Conservation (phyloP, 768 basidiomycete species). For the Tricholoma furcatifolium region DNA sequence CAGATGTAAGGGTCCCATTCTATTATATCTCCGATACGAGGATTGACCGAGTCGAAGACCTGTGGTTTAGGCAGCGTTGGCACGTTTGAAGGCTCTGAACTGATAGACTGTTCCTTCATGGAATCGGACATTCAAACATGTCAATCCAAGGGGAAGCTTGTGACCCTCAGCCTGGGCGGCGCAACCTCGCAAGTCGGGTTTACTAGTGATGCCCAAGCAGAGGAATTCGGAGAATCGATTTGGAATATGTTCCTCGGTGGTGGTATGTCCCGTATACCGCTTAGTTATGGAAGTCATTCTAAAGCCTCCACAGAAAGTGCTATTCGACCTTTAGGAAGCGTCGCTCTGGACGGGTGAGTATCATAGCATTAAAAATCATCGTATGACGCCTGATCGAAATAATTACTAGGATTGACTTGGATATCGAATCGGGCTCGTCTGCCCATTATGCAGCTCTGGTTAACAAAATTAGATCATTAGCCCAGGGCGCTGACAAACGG, state of each 20-base stretch:
- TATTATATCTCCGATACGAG: background rate
- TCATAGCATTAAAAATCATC: background rate
- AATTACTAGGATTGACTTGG: conserved; percentile 55
- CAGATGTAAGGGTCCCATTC: conserved; percentile 40
- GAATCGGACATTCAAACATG: conserved; percentile 62
- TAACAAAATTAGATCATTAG: conserved; percentile 47
- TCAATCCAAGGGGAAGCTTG: conserved; percentile 58
- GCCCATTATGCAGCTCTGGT: conserved; percentile 54
- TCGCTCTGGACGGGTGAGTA: conserved; percentile 67
- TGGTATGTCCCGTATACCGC: conserved; percentile 20
- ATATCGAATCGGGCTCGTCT: conserved; percentile 63
- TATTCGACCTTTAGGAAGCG: conserved; percentile 66
- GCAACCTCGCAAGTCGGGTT: conserved; percentile 60
- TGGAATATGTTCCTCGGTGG: conserved; percentile 69
- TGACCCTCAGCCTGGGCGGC: conserved; percentile 56
- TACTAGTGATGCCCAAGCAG: conserved; percentile 49
- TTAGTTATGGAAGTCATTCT: background rate
- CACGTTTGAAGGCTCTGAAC: conserved; percentile 56
- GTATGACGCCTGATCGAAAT: background rate
- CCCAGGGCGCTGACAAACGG: conserved; percentile 49
- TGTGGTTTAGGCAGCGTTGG: conserved; percentile 46
- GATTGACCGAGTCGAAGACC: conserved; percentile 33
- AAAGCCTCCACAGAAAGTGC: conserved; percentile 23
- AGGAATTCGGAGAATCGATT: conserved; percentile 54
- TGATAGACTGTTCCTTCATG: conserved; percentile 65